Conservation (phyloP, 2,329 filamentous ascomycete genomes). For the Phaeoacremonium minimum region DNA sequence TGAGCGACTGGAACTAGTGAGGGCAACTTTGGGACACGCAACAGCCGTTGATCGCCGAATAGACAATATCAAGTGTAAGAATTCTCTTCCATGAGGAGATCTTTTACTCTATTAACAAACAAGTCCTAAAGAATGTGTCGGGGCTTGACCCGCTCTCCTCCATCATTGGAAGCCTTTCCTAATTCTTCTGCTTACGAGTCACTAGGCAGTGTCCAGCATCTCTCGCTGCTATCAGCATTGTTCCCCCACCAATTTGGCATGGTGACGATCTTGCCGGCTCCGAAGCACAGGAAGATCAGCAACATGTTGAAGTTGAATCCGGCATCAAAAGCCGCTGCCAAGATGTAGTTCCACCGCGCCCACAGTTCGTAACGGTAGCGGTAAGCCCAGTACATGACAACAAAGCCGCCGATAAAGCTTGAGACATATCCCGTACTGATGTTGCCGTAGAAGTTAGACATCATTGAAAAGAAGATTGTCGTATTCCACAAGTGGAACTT, state of each 20-base stretch:
- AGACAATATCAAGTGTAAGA: too few species aligned
- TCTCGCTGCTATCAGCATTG: slow-evolving; percentile 47
- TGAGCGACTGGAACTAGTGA: too few species aligned
- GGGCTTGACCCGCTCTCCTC: too few species aligned
- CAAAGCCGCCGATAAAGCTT: slow-evolving; percentile 53
- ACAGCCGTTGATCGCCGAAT: too few species aligned
- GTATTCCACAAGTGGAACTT: slow-evolving; percentile 56
- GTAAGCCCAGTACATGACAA: slow-evolving; percentile 57
- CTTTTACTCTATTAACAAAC: too few species aligned
- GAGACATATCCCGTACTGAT: slow-evolving; percentile 55
- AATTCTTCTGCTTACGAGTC: too few species aligned
- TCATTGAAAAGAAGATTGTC: slow-evolving; percentile 56
- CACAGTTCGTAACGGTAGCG: slow-evolving; percentile 51
- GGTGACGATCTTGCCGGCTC: slow-evolving; percentile 47
- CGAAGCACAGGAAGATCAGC: slow-evolving; percentile 56
- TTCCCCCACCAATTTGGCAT: slow-evolving; percentile 67
- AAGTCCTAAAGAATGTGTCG: too few species aligned
- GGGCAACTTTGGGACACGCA: too few species aligned
- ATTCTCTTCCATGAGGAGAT: too few species aligned
- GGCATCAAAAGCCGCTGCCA: slow-evolving; percentile 58
- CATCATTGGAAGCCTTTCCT: too few species aligned
- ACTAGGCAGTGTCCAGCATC: slow-evolving; percentile 30
- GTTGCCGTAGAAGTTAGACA: slow-evolving; percentile 56
- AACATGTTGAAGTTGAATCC: slow-evolving; percentile 60
- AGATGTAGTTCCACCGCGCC: slow-evolving; percentile 57